Base-by-base conservation (phyloP, 2,329 filamentous ascomycete genomes). In the Moelleriella libera region DNA sequence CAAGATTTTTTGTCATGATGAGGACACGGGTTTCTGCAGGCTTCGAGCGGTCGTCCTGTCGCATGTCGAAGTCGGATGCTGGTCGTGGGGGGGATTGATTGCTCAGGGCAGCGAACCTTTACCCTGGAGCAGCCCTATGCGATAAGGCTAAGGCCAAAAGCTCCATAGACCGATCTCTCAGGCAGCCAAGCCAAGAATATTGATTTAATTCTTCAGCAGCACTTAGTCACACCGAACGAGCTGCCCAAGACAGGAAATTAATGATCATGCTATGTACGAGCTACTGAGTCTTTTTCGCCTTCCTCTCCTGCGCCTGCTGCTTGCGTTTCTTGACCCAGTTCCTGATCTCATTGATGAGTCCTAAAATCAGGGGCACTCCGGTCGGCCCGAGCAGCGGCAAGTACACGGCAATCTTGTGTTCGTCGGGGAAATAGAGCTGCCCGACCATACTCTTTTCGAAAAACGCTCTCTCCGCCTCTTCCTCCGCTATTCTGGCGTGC, bases 371-470 rank as follows among this genome's bases (percentile, higher is more conserved):
- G 39, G 92, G 92, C 10, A 97, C 90, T 5, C 86, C 88, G 41
- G 97, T 81, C 0, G 92, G 92, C 0, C 92, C 92, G 41, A 98
- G 68, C 9, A 98, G 68, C 1, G 92, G 92, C 56, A 98, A 67
- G 62, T 98, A 98, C 1, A 98, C 92, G 0, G 92, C 92, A 29
- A 98, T 79, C 65, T 97, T 98, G 64, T 98, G 92, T 68, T 98
- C 92, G 59, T 98, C 92, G 0, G 92, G 92, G 63, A 98, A 98
- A 64, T 97, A 98, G 2, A 97, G 82, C 67, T 97, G 92, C 0
- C 89, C 92, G 10, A 98, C 92, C 92, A 98, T 98, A 59, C 86
- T 94, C 67, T 94, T 94, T 66, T 98, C 92, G 56, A 98, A 98
- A 65, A 98, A 98, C 0, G 90, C 90, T 51, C 84, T 81, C 63